Conservation (phyloP, 2,329 filamentous ascomycete species). For the Bipolaris oryzae region DNA sequence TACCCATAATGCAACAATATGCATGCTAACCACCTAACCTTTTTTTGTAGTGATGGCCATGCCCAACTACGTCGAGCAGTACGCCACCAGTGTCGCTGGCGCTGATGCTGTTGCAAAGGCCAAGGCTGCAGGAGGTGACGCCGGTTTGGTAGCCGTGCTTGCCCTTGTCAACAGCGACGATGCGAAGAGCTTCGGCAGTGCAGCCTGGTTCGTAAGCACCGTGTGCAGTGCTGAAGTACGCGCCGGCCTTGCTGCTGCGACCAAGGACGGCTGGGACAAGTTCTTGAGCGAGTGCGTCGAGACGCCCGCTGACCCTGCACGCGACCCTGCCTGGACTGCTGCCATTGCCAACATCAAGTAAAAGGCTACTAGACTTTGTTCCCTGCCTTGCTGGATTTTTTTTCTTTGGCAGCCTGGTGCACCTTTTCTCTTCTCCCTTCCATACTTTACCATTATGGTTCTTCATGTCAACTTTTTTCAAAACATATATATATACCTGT, state of each 20-base stretch:
- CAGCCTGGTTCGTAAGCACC: conserved; percentile 65
- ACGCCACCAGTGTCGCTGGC: conserved; percentile 57
- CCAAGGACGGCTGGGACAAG: conserved; percentile 56
- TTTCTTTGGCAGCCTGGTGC: background rate
- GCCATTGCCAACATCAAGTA: conserved; percentile 43
- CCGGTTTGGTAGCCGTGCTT: conserved; percentile 51
- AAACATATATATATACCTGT: no score
- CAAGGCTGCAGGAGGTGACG: conserved; percentile 44
- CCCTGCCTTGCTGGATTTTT: background rate
- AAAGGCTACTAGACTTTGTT: conserved; percentile 14
- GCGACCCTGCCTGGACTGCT: conserved; percentile 57
- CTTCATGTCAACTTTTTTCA: background rate
- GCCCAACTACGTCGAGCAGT: conserved; percentile 60
- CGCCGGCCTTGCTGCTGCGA: conserved; percentile 54
- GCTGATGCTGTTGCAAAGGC: conserved; percentile 41
- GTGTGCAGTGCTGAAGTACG: conserved; percentile 58
- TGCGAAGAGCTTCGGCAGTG: conserved; percentile 63
- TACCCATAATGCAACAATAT: no score
- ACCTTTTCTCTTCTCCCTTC: background rate
- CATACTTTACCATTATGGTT: no score
- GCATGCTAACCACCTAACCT: background rate
- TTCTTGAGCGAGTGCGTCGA: conserved; percentile 63
- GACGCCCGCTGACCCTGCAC: conserved; percentile 54
- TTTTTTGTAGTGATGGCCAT: conserved; percentile 64
- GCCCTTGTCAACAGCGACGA: conserved; percentile 55